phyloP scores from a whole-genome alignment of 2,329 filamentous ascomycete species.

The Neoarthrinium moseri region DNA sequence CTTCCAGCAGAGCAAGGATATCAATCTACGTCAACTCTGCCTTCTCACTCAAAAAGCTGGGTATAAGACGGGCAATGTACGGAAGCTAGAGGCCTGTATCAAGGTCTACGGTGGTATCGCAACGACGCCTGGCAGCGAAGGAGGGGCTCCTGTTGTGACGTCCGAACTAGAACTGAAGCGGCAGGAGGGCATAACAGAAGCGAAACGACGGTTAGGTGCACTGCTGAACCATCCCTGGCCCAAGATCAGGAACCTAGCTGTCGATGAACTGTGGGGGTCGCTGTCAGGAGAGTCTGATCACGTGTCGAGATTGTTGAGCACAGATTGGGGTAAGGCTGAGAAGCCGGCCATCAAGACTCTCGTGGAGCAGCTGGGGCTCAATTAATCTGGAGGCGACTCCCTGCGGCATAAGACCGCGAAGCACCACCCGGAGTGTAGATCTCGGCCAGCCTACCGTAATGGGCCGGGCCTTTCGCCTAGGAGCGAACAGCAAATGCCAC shows the following conservation, averaged over 20 bases:
- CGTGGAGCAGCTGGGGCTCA: conserved; percentile 41
- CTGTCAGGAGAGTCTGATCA: conserved; percentile 21
- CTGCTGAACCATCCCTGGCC: conserved; percentile 84
- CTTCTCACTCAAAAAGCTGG: conserved; percentile 73
- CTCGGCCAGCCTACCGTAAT: conserved; percentile 4
- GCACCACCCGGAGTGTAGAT: conserved; percentile 11
- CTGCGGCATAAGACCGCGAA: neutral
- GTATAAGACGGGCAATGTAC: conserved; percentile 79
- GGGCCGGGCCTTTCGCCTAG: neutral
- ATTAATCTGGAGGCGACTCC: conserved; percentile 13
- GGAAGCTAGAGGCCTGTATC: conserved; percentile 77
- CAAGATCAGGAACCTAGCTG: conserved; percentile 59
- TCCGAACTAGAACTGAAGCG: conserved; percentile 23
- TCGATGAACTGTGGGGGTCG: conserved; percentile 59
- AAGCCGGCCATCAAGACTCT: conserved; percentile 42
- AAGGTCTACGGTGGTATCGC: conserved; percentile 75
- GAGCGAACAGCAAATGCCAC: neutral
- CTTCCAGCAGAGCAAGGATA: conserved; percentile 37
- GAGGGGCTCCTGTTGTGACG: conserved; percentile 4
- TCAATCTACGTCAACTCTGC: conserved; percentile 60
- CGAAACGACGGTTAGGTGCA: conserved; percentile 66
- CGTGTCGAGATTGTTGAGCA: conserved; percentile 39
- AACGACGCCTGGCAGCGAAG: conserved; percentile 15
- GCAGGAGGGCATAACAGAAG: conserved; percentile 49
- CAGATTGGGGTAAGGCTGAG: conserved; percentile 58